Evolutionary conservation across 2,329 filamentous ascomycete genomes (phyloP), one percentile per base, ranked within the genome.

Genomic region (Dendryphion nanum): DNA sequence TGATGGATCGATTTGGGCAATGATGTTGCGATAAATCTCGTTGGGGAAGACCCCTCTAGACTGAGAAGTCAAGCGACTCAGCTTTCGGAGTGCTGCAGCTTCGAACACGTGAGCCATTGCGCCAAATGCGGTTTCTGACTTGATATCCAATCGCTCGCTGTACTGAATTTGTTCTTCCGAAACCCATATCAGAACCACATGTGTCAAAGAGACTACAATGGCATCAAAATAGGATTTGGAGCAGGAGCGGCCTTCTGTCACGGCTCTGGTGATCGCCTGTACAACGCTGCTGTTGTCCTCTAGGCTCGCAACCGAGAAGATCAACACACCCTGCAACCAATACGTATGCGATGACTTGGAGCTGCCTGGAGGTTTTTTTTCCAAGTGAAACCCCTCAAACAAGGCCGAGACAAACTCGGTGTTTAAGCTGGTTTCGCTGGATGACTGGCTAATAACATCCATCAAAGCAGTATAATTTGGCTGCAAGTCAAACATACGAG

Each of bases 61-160:
- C n/a, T n/a, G n/a, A n/a, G n/a, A n/a, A n/a, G n/a, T n/a, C n/a
- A n/a, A n/a, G n/a, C n/a, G n/a, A n/a, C n/a, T n/a, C n/a, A n/a
- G n/a, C n/a, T n/a, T n/a, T n/a, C n/a, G n/a, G n/a, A n/a, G n/a
- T n/a, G n/a, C n/a, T n/a, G n/a, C n/a, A n/a, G n/a, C n/a, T 17
- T 35, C 18, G 20, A 35, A 35, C 6, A 35, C 5, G 16, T 35
- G 33, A 15, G 33, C 33, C 13, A 35, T 21, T 23, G 33, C 33
- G 6, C 18, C 18, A 16, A 33, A 33, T 16, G 10, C 29, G 16
- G 29, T 7, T n/a, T n/a, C n/a, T 8, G 23, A 26, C 23, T n/a
- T 8, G 8, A 26, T 26, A 26, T 26, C 23, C 13, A 35, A 15
- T 10, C 18, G 6, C 10, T 24, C 5, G 10, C 8, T 35, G 15